phyloP scores from a whole-genome alignment of 352 stramenopile species.

The Globisporangium acanthophoron region DNA sequence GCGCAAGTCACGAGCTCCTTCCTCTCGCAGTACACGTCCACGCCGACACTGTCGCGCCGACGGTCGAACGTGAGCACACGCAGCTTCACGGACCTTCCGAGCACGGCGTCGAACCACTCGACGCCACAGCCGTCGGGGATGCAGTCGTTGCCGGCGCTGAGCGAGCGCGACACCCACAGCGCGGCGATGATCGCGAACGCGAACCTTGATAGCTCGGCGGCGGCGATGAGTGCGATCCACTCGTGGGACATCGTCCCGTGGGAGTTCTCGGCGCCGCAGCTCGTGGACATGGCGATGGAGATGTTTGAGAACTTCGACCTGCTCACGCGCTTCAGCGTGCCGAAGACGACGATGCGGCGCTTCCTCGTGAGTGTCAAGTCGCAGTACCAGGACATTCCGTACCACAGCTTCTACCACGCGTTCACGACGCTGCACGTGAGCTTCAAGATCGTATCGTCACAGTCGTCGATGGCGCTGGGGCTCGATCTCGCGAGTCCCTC shows the following conservation, averaged over 20 bases:
- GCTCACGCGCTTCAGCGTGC: constrained; percentile 50
- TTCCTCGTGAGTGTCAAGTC: constrained; percentile 65
- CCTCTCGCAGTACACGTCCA: constrained; percentile 68
- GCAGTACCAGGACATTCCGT: constrained; percentile 78
- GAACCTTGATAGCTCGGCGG: constrained; percentile 21
- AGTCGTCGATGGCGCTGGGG: constrained; percentile 12
- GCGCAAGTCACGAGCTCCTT: constrained; percentile 57
- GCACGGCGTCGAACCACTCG: constrained; percentile 4
- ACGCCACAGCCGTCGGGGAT: not conserved
- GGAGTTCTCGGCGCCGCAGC: constrained; percentile 48
- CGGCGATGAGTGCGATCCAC: constrained; percentile 10
- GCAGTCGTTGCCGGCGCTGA: constrained; percentile 7
- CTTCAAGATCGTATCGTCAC: constrained; percentile 64
- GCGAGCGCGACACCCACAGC: constrained; percentile 23
- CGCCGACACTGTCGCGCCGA: constrained; percentile 27
- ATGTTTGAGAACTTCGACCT: constrained; percentile 74
- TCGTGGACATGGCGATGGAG: constrained; percentile 61
- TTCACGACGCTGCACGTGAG: constrained; percentile 79
- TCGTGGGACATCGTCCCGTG: constrained; percentile 63
- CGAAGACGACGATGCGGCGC: constrained; percentile 44
- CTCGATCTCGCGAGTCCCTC: not conserved
- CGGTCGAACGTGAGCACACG: constrained; percentile 17
- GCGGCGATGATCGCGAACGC: constrained; percentile 29
- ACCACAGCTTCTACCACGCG: constrained; percentile 85
- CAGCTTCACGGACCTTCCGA: constrained; percentile 13